These are phyloP conservation scores for Pichia sp. DNA, from an alignment of 1,139 yeast genomes.

Conservation along the genomic window DNA sequence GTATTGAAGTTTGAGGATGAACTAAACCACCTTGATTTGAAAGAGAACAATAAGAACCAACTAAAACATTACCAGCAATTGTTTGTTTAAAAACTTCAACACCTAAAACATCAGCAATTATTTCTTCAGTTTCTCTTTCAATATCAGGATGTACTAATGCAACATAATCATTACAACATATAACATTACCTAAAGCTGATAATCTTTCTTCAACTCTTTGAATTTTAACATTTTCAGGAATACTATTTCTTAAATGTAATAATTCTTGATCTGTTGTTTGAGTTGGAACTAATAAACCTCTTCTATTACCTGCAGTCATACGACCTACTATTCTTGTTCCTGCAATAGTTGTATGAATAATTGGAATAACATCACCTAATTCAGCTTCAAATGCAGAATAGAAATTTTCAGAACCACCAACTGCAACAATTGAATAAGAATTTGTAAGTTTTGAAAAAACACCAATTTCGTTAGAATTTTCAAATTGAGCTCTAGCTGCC, in stretches of 20 bases:
- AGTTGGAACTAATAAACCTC: constrained; percentile 94
- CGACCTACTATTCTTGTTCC: constrained; percentile 98
- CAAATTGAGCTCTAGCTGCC: constrained; percentile 49
- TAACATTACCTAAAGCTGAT: constrained; percentile 94
- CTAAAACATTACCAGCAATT: constrained; percentile 94
- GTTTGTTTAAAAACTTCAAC: constrained; percentile 99
- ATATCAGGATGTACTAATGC: constrained; percentile 99
- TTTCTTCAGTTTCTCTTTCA: constrained; percentile 97
- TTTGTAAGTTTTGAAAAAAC: constrained; percentile 95
- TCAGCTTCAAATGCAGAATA: constrained; percentile 97
- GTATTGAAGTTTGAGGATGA: constrained; percentile 94
- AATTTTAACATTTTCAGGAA: constrained; percentile 93
- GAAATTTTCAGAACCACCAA: constrained; percentile 97
- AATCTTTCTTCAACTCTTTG: constrained; percentile 97
- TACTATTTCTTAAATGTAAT: constrained; percentile 92
- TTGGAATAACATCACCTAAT: constrained; percentile 92
- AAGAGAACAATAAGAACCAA: constrained; percentile 91
- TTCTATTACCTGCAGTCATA: constrained; percentile 97
- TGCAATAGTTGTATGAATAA: constrained; percentile 94
- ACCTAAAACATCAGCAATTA: constrained; percentile 97
- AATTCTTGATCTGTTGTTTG: constrained; percentile 99
- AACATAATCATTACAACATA: constrained; percentile 97
- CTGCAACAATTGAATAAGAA: constrained; percentile 92
- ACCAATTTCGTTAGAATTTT: constrained; percentile 97
- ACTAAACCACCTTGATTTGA: constrained; percentile 98